phyloP scores from a whole-genome alignment of 2,329 filamentous ascomycete species.

The Daldinia sp. region DNA sequence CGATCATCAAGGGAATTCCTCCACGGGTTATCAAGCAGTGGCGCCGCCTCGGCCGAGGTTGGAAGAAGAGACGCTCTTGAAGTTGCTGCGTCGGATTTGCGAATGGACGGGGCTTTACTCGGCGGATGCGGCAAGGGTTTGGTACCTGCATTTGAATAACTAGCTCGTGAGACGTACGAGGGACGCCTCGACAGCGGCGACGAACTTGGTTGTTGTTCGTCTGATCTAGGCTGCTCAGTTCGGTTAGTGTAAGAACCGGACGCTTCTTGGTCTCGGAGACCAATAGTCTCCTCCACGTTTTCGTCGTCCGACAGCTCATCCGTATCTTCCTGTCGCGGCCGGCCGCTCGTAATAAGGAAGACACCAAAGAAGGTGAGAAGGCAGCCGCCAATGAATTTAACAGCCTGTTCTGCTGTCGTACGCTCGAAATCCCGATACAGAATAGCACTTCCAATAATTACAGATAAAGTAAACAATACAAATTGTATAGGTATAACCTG shows the following conservation, averaged over 20 bases:
- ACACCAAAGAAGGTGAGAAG: slow-evolving; percentile 94
- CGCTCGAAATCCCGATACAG: slow-evolving; percentile 95
- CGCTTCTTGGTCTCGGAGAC: slow-evolving; percentile 62
- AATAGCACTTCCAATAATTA: slow-evolving; percentile 93
- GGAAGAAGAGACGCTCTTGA: slow-evolving; percentile 50
- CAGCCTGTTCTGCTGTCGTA: slow-evolving; percentile 76
- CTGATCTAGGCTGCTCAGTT: slow-evolving; percentile 39
- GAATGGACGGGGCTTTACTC: slow-evolving; percentile 54
- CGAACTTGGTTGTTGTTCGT: slow-evolving; percentile 35
- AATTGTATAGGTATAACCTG: slow-evolving; percentile 99
- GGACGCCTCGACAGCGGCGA: slow-evolving; percentile 59
- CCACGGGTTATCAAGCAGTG: slow-evolving; percentile 61
- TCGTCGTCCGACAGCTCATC: slow-evolving; percentile 69
- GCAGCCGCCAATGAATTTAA: slow-evolving; percentile 91
- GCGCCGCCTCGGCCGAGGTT: slow-evolving; percentile 53
- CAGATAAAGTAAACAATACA: slow-evolving; percentile 93
- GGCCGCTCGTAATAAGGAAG: slow-evolving; percentile 94
- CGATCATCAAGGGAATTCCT: slow-evolving; percentile 53
- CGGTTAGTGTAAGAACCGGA: slow-evolving; percentile 52
- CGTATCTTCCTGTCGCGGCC: slow-evolving; percentile 69
- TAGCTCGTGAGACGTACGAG: slow-evolving; percentile 61
- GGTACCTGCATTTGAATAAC: slow-evolving; percentile 56
- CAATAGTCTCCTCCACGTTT: slow-evolving; percentile 73
- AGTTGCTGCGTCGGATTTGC: slow-evolving; percentile 50
- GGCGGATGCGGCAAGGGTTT: slow-evolving; percentile 54